Conservation (phyloP, 495 filamentous ascomycete genomes). For the Entonaema liquescens region DNA sequence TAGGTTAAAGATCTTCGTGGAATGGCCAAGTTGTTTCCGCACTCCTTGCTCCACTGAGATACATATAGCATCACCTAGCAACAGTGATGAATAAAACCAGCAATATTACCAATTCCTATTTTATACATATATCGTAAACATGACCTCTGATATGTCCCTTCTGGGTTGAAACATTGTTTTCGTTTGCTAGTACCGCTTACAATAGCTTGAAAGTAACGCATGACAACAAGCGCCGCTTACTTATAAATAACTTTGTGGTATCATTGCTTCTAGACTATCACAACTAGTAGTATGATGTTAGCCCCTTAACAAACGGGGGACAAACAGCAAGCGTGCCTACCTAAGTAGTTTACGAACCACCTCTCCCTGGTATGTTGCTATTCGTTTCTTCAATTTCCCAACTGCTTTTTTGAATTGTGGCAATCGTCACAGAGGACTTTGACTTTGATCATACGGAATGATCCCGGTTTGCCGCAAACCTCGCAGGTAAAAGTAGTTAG, state of each 20-base stretch:
- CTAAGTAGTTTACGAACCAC: neutral
- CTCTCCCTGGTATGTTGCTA: neutral
- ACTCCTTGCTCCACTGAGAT: no score
- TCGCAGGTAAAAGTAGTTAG: constrained; percentile 22
- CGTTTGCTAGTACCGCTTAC: neutral
- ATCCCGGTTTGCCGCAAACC: constrained; percentile 25
- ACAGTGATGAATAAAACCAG: neutral
- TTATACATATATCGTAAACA: neutral
- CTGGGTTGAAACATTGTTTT: neutral
- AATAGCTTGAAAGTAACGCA: neutral
- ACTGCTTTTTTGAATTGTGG: constrained; percentile 14
- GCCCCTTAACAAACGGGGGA: no score
- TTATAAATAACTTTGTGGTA: neutral
- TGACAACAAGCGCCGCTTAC: neutral
- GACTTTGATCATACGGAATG: constrained; percentile 37
- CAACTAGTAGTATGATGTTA: neutral
- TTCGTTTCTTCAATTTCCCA: neutral
- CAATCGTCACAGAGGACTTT: constrained; percentile 57
- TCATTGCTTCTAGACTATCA: neutral
- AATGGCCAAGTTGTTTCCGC: no score
- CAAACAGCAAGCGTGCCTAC: no score
- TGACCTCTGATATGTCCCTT: neutral
- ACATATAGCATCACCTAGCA: neutral
- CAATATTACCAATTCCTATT: neutral
- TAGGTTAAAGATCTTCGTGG: no score